Evolutionary conservation across 495 filamentous ascomycete genomes (phyloP), one percentile per base, ranked within the genome.

Genomic region (Trichoderma asperelloides): DNA sequence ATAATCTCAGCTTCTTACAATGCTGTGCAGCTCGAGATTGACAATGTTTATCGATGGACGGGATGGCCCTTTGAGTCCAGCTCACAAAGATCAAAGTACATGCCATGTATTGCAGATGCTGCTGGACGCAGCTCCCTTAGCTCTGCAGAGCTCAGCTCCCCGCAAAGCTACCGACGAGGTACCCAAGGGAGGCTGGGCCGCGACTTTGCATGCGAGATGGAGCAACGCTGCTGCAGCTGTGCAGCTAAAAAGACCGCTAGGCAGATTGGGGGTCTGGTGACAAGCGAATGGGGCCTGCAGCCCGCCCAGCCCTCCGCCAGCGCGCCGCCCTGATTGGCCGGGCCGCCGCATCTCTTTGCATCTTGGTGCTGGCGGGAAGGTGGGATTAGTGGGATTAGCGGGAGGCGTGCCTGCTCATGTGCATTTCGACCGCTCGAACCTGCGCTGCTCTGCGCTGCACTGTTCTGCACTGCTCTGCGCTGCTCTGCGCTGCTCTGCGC

Each of bases 221-320:
- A n/a, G 7, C 55, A 15, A 9, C 55, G 9, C 11, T 18, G 16
- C 16, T 30, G 23, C n/a, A 13, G 27, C 23, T 11, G 25, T 51
- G 47, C 47, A 51, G 47, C 47, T 23, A 28, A 15, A 60, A n/a
- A 16, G 43, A 3, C 43, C 55, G 55, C 49, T 55, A 55, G 6
- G 18, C 21, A 30, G 11, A 21, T 60, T 60, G 55, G 55, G 55
- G 55, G 55, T 60, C 55, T 60, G 55, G 55, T 60, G 55, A 60
- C 55, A 60, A 60, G 55, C 55, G 55, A 60, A 60, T 28, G 55
- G 25, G 55, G 25, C 55, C 55, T 21, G 27, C 55, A 60, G 55
- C 55, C 55, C 55, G 28, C 25, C 55, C 55, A 60, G 30, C 55
- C 55, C 55, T 28, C 55, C 55, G 11, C 11, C 55, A 18, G 13